Base-by-base conservation (phyloP, 768 basidiomycete species). In the Leccinum disarticulatum region DNA sequence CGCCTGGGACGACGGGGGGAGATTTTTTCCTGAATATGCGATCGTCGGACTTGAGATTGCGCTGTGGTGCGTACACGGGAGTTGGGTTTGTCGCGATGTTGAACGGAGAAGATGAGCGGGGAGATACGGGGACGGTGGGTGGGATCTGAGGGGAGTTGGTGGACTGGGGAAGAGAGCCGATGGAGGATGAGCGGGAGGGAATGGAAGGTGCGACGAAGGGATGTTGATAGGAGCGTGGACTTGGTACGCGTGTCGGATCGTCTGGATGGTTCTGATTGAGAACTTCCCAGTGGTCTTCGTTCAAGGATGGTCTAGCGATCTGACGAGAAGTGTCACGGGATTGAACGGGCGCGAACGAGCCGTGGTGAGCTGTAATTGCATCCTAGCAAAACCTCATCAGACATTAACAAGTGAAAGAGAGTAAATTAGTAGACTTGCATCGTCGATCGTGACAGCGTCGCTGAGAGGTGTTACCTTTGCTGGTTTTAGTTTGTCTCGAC, bases 151-250 rank as follows among this genome's bases (percentile, higher is more conserved):
- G 79, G 0, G 80, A 78, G 59, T 77, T 76, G 30, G 73, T 75
- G 2, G 60, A 57, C 15, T 78, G 79, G 1, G 80, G 78, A 0
- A 83, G 68, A 1, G 83, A 84, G 31, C 74, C 75, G 56, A 82
- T 77, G 0, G 83, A 85, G 1, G 82, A 81, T 0, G 81, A 77
- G 38, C 82, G 79, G n/a, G 83, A 82, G 13, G 77, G 75, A 6
- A 71, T 73, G 57, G 64, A 70, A 28, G 68, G 72, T 54, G 57
- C 67, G 3, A 66, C 46, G 55, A 71, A 72, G 22, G 68, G 64
- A n/a, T 69, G 70, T 27, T 71, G 71, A 35, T 64, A 61, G 0
- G 68, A 33, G 31, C 63, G 63, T 6, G 70, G 70, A 55, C 63
- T 73, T 47, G 66, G 63, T 0, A 60, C 63, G 55, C 52, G 68